These are phyloP conservation scores for Vitis cinerea DNA, from an alignment of 164 flowering plant genomes.

Conservation along the genomic window DNA sequence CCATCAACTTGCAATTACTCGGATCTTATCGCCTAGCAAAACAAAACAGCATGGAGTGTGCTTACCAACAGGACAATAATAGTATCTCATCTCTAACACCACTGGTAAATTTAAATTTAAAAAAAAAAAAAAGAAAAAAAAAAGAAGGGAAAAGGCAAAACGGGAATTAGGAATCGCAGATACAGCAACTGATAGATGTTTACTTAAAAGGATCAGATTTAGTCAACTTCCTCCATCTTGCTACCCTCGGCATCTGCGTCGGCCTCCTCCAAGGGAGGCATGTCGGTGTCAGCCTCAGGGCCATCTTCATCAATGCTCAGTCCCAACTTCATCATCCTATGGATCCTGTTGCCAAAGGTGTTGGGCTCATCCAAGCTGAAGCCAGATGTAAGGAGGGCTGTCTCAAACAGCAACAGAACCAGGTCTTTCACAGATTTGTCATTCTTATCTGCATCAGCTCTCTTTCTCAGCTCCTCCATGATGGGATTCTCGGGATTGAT, in stretches of 20 bases:
- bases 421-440: constrained; percentile 3
- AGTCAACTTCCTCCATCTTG: constrained; percentile 12
- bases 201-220: background rate
- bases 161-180: background rate
- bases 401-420: constrained; percentile 9
- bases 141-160: background rate
- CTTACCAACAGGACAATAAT: no score
- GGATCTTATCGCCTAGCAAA: no score
- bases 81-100: no score
- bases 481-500: constrained; percentile 5
- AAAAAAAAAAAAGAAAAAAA: background rate
- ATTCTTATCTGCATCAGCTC: no score
- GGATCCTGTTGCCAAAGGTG: constrained; percentile 8
- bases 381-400: constrained; percentile 8
- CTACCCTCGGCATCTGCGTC: constrained; percentile 7
- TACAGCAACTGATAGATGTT: background rate
- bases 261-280: constrained; percentile 5
- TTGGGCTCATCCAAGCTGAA: constrained; percentile 12
- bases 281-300: constrained; percentile 5
- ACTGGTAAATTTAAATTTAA: no score
- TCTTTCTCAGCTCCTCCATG: no score
- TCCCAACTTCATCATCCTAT: constrained; percentile 11
- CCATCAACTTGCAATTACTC: no score
- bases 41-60: no score
- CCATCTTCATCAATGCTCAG: constrained; percentile 6